Evolutionary conservation across 164 flowering plant genomes (phyloP).

Genomic region (Brasenia schreberi): DNA sequence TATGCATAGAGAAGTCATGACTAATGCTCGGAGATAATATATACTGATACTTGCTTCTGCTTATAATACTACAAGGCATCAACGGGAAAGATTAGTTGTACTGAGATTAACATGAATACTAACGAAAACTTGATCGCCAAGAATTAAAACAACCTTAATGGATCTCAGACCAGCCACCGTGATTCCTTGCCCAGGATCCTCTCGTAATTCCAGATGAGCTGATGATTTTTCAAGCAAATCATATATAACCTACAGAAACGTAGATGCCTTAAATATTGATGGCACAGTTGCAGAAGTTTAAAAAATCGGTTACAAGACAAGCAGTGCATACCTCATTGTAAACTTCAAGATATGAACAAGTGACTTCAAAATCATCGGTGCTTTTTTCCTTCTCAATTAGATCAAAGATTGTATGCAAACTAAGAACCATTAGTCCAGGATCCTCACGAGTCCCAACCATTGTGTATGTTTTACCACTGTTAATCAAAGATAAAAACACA

Average conservation of each 20-base stretch:
- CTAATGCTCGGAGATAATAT: too few relatives aligned
- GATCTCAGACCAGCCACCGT: constrained; percentile 72
- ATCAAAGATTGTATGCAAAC: constrained; percentile 71
- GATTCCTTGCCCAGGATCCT: constrained; percentile 82
- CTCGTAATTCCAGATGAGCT: constrained; percentile 85
- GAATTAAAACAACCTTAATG: constrained; percentile 45
- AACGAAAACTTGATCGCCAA: too few relatives aligned
- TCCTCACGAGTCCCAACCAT: constrained; percentile 77
- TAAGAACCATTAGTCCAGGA: constrained; percentile 93
- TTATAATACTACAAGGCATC: background rate
- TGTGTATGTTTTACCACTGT: constrained; percentile 87
- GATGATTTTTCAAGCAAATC: constrained; percentile 90
- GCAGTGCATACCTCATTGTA: constrained; percentile 66
- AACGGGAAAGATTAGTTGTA: background rate
- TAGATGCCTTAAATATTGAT: too few relatives aligned
- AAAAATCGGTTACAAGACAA: background rate
- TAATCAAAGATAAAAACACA: constrained; percentile 5
- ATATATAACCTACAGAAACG: constrained; percentile 54
- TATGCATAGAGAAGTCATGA: too few relatives aligned
- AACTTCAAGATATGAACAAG: constrained; percentile 92
- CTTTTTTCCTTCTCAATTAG: constrained; percentile 44
- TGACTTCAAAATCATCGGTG: constrained; percentile 69
- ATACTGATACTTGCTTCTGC: too few relatives aligned
- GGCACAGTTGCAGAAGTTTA: background rate
- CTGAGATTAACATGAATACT: background rate